Conservation (phyloP, 2,329 filamentous ascomycete genomes). For the Decorospora gaudefroyi region DNA sequence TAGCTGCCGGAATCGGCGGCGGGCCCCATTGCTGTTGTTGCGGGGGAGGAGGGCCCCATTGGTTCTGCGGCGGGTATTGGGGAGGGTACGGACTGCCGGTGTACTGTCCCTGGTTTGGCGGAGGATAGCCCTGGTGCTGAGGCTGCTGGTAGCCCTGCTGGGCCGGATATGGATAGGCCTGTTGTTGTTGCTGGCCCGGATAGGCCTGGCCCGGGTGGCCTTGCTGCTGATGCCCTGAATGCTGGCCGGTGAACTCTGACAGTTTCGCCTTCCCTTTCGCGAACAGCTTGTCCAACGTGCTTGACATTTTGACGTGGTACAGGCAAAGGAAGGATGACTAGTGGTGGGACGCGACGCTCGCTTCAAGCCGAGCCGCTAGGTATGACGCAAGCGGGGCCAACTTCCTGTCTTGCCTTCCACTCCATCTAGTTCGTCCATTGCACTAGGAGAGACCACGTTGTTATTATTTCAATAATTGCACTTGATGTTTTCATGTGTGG, state of each 20-base stretch:
- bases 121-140: slow-evolving; percentile 8
- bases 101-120: slow-evolving; percentile 22
- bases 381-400: slow-evolving; percentile 18
- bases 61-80: slow-evolving; percentile 26
- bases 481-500: too few relatives aligned
- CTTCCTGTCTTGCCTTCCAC: too few relatives aligned
- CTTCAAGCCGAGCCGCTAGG: slow-evolving; percentile 11
- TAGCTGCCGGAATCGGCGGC: slow-evolving; percentile 38
- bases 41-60: slow-evolving; percentile 13
- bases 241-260: slow-evolving; percentile 37
- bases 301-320: slow-evolving; percentile 29
- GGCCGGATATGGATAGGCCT: slow-evolving; percentile 27
- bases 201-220: slow-evolving; percentile 26
- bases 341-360: slow-evolving; percentile 8
- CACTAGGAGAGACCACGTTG: too few relatives aligned
- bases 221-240: slow-evolving; percentile 29
- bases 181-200: slow-evolving; percentile 24
- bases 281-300: slow-evolving; percentile 40
- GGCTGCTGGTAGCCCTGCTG: slow-evolving; percentile 23
- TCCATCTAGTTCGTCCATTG: too few relatives aligned
- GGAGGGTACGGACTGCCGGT: slow-evolving; percentile 28
- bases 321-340: neutral
- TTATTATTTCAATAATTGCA: too few relatives aligned
- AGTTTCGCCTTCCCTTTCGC: slow-evolving; percentile 47
- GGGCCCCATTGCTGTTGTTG: slow-evolving; percentile 21